Percentiles rank a stretch among this genome's conserved stretches.
These are phyloP conservation scores for Cyclotella cryptica DNA, from an alignment of 108 stramenopile species.

Conservation along the genomic window DNA sequence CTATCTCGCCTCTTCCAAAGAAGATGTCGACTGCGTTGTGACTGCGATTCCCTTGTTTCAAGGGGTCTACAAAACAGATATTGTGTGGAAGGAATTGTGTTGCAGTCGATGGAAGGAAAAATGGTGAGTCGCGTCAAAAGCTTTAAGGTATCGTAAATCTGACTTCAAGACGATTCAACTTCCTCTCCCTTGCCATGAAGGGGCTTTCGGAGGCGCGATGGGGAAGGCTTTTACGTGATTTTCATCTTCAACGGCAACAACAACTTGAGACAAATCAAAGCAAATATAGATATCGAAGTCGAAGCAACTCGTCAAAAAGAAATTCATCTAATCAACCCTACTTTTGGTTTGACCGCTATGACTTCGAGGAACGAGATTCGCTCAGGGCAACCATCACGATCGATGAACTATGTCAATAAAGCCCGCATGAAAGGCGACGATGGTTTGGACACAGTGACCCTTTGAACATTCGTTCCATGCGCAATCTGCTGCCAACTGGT, in stretches of 20 bases:
- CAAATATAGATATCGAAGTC: not conserved
- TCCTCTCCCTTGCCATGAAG: not conserved
- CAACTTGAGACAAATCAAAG: not conserved
- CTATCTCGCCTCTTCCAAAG: conserved; percentile 7
- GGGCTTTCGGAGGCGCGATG: conserved; percentile 24
- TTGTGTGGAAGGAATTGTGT: conserved; percentile 32
- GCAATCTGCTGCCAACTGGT: conserved; percentile 14
- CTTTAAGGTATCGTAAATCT: not conserved
- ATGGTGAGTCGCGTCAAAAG: conserved; percentile 12
- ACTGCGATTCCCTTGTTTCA: conserved; percentile 26
- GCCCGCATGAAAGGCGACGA: conserved; percentile 15
- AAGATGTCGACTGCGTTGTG: conserved; percentile 13
- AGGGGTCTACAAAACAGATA: conserved; percentile 13
- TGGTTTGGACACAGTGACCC: conserved; percentile 30
- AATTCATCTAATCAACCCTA: not conserved
- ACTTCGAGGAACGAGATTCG: conserved; percentile 23
- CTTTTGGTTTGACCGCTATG: conserved; percentile 31
- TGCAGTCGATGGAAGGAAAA: conserved; percentile 19
- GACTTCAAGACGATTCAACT: not conserved
- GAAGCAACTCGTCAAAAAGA: not conserved
- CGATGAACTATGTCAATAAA: conserved; percentile 19
- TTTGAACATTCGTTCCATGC: not conserved
- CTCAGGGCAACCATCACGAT: not conserved
- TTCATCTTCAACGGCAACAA: not conserved
- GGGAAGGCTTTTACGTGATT: conserved; percentile 8